phyloP scores from a whole-genome alignment of 371 early-diverging fungal genomes.

The Mortierella sp. region DNA sequence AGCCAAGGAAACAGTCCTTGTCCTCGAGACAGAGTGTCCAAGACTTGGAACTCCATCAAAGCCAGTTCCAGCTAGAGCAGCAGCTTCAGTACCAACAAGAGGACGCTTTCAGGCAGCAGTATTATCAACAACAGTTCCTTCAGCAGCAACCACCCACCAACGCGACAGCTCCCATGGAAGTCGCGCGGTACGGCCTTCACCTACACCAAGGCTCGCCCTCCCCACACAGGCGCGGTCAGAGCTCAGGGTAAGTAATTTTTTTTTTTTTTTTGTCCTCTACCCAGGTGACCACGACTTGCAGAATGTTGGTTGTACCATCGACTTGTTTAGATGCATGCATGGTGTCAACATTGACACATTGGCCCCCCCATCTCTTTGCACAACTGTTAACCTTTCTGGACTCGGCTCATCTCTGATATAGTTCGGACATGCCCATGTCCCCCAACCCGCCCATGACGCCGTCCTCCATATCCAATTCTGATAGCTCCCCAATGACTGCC shows the following conservation, averaged over 20 bases:
- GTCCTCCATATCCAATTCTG: slow-evolving; percentile 42
- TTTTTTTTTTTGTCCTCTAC: too few relatives aligned
- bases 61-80: slow-evolving; percentile 27
- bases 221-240: slow-evolving; percentile 45
- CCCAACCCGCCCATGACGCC: slow-evolving; percentile 50
- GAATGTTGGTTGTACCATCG: too few relatives aligned
- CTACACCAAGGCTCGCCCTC: slow-evolving; percentile 36
- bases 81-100: slow-evolving; percentile 44
- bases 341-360: too few relatives aligned
- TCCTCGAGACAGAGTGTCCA: slow-evolving; percentile 42
- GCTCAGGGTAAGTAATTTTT: slow-evolving; percentile 43
- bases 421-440: slow-evolving; percentile 46
- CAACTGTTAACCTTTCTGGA: slow-evolving; percentile 1
- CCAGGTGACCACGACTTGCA: too few relatives aligned
- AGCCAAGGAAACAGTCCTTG: slow-evolving; percentile 21
- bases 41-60: slow-evolving; percentile 34
- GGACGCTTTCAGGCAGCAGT: slow-evolving; percentile 44
- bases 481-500: slow-evolving; percentile 41
- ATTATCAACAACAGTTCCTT: slow-evolving; percentile 45
- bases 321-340: background rate
- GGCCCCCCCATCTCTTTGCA: slow-evolving; percentile 6
- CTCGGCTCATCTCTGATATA: background rate
- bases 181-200: slow-evolving; percentile 14
- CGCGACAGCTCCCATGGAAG: slow-evolving; percentile 9
- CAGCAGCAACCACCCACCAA: slow-evolving; percentile 23